phyloP scores from a whole-genome alignment of 805 yeast genomes.

The Wickerhamiella siamensis region DNA sequence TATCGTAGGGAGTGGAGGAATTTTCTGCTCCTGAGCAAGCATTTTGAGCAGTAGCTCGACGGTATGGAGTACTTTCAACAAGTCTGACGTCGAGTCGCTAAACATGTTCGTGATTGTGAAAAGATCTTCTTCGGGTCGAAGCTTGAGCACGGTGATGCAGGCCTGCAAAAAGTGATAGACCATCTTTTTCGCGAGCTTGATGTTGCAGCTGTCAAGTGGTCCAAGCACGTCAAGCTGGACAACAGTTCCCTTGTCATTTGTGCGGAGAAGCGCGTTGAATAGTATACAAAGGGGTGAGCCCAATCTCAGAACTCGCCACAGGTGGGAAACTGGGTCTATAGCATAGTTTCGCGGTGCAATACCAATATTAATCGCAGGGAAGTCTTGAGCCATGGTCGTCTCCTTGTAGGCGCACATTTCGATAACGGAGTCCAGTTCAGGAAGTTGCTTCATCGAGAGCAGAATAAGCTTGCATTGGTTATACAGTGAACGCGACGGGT shows the following conservation, averaged over 20 bases:
- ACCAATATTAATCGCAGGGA: conserved; percentile 37
- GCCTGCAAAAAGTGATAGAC: conserved; percentile 83
- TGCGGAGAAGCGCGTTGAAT: conserved; percentile 43
- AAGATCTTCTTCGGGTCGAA: conserved; percentile 58
- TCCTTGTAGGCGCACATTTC: conserved; percentile 35
- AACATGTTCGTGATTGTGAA: conserved; percentile 86
- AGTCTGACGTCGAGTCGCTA: conserved; percentile 62
- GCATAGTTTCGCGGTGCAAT: conserved; percentile 41
- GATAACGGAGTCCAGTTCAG: conserved; percentile 52
- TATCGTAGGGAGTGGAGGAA: conserved; percentile 6
- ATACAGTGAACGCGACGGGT: conserved; percentile 51
- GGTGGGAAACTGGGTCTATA: conserved; percentile 81
- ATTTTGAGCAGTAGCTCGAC: conserved; percentile 50
- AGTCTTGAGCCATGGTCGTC: conserved; percentile 17
- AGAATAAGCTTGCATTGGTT: conserved; percentile 48
- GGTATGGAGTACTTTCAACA: conserved; percentile 60
- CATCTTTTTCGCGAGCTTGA: conserved; percentile 63
- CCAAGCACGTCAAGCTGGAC: conserved; percentile 4
- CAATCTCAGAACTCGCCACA: conserved; percentile 78
- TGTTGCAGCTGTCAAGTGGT: conserved; percentile 5
- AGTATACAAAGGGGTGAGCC: conserved; percentile 85
- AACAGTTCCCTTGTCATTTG: conserved; percentile 30
- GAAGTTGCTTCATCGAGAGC: conserved; percentile 40
- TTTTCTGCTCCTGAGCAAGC: conserved; percentile 15
- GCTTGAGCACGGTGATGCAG: conserved; percentile 58